Conservation (phyloP, 2,329 filamentous ascomycete genomes). For the Pseudogymnoascus sp. region DNA sequence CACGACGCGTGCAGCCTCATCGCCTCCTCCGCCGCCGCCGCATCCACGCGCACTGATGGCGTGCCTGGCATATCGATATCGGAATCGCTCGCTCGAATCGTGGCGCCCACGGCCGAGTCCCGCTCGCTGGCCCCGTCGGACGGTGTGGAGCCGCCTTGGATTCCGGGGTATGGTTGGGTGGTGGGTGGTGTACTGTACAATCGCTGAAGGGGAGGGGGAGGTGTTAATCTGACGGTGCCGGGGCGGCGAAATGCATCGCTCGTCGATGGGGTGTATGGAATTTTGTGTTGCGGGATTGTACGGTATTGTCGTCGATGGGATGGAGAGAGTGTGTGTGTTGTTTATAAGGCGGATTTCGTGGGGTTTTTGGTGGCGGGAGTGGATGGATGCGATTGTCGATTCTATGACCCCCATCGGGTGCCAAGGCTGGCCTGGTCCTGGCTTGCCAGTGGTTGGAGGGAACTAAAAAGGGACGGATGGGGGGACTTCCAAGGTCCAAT, state of each 20-base stretch:
- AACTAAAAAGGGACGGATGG: not conserved
- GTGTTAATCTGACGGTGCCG: slow-evolving; percentile 2
- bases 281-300: not conserved
- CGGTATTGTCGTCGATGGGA: not conserved
- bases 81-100: not conserved
- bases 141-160: not conserved
- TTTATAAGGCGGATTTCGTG: slow-evolving; percentile 8
- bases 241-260: slow-evolving; percentile 3
- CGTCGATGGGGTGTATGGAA: not conserved
- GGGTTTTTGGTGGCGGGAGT: slow-evolving; percentile 6
- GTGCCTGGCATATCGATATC: slow-evolving; percentile 6
- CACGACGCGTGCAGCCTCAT: slow-evolving; percentile 29
- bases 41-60: slow-evolving; percentile 3
- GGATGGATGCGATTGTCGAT: slow-evolving; percentile 7
- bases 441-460: not conserved
- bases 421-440: not conserved
- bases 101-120: not conserved
- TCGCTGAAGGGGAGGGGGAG: not conserved
- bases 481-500: not conserved
- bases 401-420: slow-evolving; percentile 7
- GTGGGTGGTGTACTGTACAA: not conserved
- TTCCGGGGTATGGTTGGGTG: not conserved
- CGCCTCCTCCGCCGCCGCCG: not conserved
- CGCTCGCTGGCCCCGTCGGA: not conserved
- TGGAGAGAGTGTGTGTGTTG: not conserved